phyloP scores from a whole-genome alignment of 2,329 filamentous ascomycete species.

The Domatiomyces catenatus region DNA sequence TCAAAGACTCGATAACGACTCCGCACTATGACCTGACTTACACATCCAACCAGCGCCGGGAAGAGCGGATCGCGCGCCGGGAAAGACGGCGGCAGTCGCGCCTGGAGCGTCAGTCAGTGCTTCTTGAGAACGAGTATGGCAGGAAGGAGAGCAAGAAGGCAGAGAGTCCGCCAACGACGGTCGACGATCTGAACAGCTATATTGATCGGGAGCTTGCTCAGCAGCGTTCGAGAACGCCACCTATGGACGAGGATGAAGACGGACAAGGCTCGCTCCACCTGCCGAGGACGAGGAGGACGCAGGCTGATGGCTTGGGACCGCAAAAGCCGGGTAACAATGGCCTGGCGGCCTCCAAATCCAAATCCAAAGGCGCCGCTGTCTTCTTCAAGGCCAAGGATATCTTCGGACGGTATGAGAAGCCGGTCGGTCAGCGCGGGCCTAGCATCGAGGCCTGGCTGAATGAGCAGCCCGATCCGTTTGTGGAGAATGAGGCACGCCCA shows the following conservation, averaged over 20 bases:
- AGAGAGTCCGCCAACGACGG: not conserved
- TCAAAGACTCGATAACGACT: slow-evolving; percentile 11
- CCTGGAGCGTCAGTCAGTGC: not conserved
- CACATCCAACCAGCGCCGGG: slow-evolving; percentile 8
- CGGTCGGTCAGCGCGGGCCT: slow-evolving; percentile 30
- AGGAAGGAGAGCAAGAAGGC: not conserved
- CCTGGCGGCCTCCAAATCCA: slow-evolving; percentile 15
- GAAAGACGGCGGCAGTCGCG: slow-evolving; percentile 3
- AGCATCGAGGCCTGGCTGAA: slow-evolving; percentile 50
- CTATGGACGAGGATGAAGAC: not conserved
- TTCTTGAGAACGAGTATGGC: not conserved
- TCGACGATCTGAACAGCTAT: not conserved
- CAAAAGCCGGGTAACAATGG: slow-evolving; percentile 14
- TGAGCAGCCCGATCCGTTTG: slow-evolving; percentile 40
- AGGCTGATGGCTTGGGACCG: slow-evolving; percentile 11
- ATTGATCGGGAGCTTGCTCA: not conserved
- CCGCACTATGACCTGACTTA: slow-evolving; percentile 12
- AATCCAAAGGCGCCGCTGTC: slow-evolving; percentile 26
- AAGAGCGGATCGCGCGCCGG: slow-evolving; percentile 13
- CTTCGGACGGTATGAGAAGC: slow-evolving; percentile 27
- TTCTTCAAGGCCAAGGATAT: slow-evolving; percentile 31
- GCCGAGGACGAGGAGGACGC: slow-evolving; percentile 10
- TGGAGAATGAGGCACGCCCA: slow-evolving; percentile 23
- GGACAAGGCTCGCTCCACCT: not conserved
- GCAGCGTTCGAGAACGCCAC: not conserved